A percentile compares a stretch with the other conserved stretches of the same genome.
Conservation (phyloP, 2,329 filamentous ascomycete genomes). For the Hypoxylon sp. region DNA sequence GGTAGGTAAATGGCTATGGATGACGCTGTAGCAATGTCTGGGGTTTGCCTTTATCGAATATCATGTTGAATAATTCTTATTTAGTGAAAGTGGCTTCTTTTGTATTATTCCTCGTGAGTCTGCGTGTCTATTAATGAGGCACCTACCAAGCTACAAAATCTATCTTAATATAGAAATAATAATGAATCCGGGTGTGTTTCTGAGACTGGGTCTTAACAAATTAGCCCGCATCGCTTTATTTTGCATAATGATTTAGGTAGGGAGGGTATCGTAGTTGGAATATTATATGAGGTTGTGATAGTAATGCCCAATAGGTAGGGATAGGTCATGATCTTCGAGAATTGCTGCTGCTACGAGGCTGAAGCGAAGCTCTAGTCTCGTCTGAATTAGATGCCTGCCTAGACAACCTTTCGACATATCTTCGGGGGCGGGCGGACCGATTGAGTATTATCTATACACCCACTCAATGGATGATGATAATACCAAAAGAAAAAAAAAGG, state of each 20-base stretch:
- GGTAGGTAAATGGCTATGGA: neutral
- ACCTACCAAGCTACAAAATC: neutral
- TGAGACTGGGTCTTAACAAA: neutral
- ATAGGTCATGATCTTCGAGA: neutral
- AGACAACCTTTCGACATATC: neutral
- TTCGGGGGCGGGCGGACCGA: neutral
- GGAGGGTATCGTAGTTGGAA: neutral
- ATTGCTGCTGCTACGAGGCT: neutral
- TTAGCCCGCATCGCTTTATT: neutral
- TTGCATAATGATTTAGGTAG: neutral
- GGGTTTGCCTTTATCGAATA: neutral
- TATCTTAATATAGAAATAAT: neutral
- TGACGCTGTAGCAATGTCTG: neutral
- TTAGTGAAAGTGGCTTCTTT: neutral
- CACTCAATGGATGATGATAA: neutral
- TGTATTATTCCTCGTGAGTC: neutral
- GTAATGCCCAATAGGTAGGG: neutral
- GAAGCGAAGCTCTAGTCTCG: neutral
- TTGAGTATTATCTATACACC: neutral
- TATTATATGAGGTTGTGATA: neutral
- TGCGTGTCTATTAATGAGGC: neutral
- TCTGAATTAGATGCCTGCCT: neutral
- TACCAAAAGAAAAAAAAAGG: neutral
- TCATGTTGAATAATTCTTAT: neutral
- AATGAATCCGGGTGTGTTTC: neutral